Evolutionary conservation across 1,284 basidiomycete species (phyloP).

Genomic region (Fomes fomentarius): DNA sequence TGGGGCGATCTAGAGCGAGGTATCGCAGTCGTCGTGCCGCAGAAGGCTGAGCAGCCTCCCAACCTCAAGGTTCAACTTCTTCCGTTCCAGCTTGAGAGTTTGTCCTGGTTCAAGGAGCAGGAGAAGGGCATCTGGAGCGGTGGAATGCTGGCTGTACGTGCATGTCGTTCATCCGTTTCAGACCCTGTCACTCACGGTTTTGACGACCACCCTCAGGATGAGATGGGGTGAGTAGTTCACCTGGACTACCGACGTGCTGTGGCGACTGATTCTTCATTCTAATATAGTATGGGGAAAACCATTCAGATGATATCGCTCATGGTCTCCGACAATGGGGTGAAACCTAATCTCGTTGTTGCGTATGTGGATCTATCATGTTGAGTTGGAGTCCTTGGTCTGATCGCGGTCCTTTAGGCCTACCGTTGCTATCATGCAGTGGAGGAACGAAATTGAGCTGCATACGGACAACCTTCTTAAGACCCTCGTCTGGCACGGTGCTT

Average conservation of each 20-base stretch:
- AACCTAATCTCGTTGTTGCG: slow-evolving; percentile 92
- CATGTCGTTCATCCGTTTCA: too few relatives aligned
- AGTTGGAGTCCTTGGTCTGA: too few relatives aligned
- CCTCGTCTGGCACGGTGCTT: slow-evolving; percentile 90
- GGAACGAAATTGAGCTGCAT: slow-evolving; percentile 89
- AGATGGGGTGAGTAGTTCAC: slow-evolving; percentile 75
- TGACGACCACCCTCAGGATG: slow-evolving; percentile 57
- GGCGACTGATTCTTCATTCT: slow-evolving; percentile 3
- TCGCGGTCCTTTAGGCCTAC: slow-evolving; percentile 65
- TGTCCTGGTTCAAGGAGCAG: slow-evolving; percentile 96
- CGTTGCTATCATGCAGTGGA: slow-evolving; percentile 99
- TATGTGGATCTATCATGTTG: slow-evolving; percentile 40
- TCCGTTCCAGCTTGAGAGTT: slow-evolving; percentile 89
- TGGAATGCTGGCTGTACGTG: slow-evolving; percentile 87
- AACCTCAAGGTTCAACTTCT: slow-evolving; percentile 77
- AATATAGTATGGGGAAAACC: slow-evolving; percentile 92
- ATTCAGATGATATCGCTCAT: slow-evolving; percentile 96
- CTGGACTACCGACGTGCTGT: neutral
- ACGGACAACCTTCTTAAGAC: slow-evolving; percentile 76
- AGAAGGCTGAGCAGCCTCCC: slow-evolving; percentile 77
- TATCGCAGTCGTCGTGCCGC: slow-evolving; percentile 67
- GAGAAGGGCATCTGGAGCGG: slow-evolving; percentile 89
- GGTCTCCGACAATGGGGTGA: slow-evolving; percentile 70
- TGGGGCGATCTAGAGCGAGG: slow-evolving; percentile 87
- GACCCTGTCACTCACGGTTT: too few relatives aligned